These are phyloP conservation scores for Thozetella sp. DNA, from an alignment of 495 filamentous ascomycete genomes.

Conservation along the genomic window DNA sequence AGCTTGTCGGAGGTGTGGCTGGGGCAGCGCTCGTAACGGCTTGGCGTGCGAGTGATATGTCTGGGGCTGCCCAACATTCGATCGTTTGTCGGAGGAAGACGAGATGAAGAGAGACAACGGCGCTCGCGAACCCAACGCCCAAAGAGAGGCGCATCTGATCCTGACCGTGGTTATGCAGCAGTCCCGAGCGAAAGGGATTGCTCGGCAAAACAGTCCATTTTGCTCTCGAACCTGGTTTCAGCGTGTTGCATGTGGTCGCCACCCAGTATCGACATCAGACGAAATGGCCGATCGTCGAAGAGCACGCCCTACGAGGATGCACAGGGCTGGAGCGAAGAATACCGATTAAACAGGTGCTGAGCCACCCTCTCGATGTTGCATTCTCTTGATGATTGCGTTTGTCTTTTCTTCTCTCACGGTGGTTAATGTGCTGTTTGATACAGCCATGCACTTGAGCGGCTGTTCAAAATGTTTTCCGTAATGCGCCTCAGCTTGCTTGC, in stretches of 20 bases:
- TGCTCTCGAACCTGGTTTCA: background rate
- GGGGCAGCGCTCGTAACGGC: background rate
- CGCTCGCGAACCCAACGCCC: background rate
- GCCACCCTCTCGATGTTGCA: background rate
- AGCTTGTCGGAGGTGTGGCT: background rate
- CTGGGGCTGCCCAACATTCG: background rate
- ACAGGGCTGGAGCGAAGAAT: too few species aligned
- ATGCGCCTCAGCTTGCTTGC: background rate
- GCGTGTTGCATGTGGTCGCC: background rate
- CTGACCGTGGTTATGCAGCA: background rate
- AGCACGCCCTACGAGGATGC: too few species aligned
- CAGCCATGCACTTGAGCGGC: background rate
- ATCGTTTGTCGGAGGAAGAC: too few species aligned
- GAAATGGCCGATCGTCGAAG: too few species aligned
- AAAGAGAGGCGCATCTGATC: background rate
- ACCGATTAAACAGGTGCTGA: too few species aligned
- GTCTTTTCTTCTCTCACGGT: too few species aligned
- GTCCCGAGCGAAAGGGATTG: background rate
- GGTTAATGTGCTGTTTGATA: conserved; percentile 2
- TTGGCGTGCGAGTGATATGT: background rate
- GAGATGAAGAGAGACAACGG: background rate
- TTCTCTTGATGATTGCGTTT: too few species aligned
- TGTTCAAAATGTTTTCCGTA: background rate
- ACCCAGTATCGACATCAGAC: background rate
- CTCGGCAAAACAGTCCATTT: too few species aligned